Evolutionary conservation across 2,329 filamentous ascomycete genomes (phyloP), one percentile per base, ranked within the genome.

Genomic region (Paraphaeosphaeria minitans): DNA sequence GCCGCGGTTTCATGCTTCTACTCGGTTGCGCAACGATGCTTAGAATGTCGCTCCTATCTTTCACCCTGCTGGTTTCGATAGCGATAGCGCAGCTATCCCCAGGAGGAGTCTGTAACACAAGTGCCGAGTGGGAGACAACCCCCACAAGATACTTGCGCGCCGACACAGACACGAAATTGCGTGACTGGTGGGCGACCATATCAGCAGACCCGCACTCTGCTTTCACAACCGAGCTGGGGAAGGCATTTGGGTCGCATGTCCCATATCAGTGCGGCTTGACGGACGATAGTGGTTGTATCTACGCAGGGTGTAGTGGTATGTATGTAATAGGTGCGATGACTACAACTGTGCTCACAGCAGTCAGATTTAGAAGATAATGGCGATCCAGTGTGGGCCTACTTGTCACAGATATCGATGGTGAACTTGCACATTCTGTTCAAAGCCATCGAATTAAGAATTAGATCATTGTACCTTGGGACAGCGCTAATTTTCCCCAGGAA

Each of bases 381-480:
- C 24, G 37, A 42, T 31, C 50, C 50, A 12, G n/a, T 31, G 29
- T 53, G 50, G 50, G 50, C 50, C 9, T 53, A 53, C 22, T 43
- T 53, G 50, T 21, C 50, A 4, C 50, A 53, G 22, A 53, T 53
- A 19, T 53, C 50, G 0, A 53, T 53, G 50, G 50, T 53, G 16
- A 53, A 53, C 21, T 53, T 53, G 24, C 50, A 53, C 37, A 53
- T 53, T 29, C 19, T 53, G 16, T 53, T 53, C 22, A 53, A 53
- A 53, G 50, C 37, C 7, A 53, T 53, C 29, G 50, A 53, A n/a
- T 33, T 52, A 41, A 42, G 33, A 22, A 14, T 3, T 8, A 37
- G 3, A 22, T n/a, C 12, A n/a, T 24, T 52, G 13, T 1, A n/a
- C 9, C 14, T 24, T 12, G 22, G 12, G 31, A 24, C 35, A 16